Percentiles rank a stretch among this genome's conserved stretches.
Conservation (phyloP, 306 rosid genomes). For the Lupinus albus region DNA sequence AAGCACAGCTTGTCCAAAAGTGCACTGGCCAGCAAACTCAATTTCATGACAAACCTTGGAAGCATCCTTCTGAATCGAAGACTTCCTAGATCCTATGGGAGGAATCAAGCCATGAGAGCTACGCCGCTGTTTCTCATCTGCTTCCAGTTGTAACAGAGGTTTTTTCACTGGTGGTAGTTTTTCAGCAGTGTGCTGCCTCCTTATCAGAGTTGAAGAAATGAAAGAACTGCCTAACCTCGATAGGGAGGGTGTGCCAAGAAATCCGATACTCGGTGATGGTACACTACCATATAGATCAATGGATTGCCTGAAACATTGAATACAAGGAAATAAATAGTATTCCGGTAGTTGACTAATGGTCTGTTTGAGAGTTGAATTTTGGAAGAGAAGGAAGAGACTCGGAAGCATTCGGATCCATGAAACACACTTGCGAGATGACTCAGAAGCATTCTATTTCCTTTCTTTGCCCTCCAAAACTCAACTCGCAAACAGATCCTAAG, state of each 20-base stretch:
- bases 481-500: too few relatives aligned
- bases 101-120: conserved; percentile 58
- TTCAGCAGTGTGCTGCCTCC: conserved; percentile 74
- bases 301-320: conserved; percentile 75
- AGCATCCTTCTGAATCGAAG: conserved; percentile 53
- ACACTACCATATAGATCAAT: conserved; percentile 87
- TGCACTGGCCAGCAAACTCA: conserved; percentile 68
- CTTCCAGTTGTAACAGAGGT: conserved; percentile 50
- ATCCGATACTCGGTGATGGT: conserved; percentile 80
- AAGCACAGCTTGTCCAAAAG: conserved; percentile 74
- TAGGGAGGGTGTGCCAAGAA: conserved; percentile 69
- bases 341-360: conserved; percentile 18
- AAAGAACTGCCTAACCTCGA: conserved; percentile 78
- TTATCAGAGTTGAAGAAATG: conserved; percentile 64
- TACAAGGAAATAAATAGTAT: conserved; percentile 23
- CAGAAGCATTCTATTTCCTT: too few relatives aligned
- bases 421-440: too few relatives aligned
- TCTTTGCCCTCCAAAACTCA: too few relatives aligned
- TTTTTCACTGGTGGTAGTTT: conserved; percentile 47
- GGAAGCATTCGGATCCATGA: too few relatives aligned
- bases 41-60: conserved; percentile 63
- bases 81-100: conserved; percentile 47
- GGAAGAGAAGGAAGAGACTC: too few relatives aligned
- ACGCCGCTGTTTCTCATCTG: conserved; percentile 45
- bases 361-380: too few relatives aligned